Conservation (phyloP, 1,284 basidiomycete genomes). For the Grifola frondosa region DNA sequence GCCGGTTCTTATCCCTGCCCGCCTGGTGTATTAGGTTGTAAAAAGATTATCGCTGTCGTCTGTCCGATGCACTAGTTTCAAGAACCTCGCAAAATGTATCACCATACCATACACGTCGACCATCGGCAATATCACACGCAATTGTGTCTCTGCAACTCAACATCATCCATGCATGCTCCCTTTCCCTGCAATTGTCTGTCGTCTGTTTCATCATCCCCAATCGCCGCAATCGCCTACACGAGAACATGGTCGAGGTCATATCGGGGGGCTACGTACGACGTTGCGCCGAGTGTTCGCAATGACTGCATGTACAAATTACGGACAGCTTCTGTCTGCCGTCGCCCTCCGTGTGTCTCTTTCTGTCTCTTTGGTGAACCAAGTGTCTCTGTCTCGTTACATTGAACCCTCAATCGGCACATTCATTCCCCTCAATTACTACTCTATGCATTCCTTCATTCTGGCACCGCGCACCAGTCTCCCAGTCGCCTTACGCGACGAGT, state of each 20-base stretch:
- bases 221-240: constrained; percentile 25
- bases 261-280: constrained; percentile 18
- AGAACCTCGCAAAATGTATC: constrained; percentile 72
- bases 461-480: constrained; percentile 40
- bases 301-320: constrained; percentile 39
- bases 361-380: constrained; percentile 32
- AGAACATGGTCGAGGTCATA: constrained; percentile 24
- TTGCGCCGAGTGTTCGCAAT: constrained; percentile 24
- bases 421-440: constrained; percentile 44
- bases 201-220: constrained; percentile 40
- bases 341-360: constrained; percentile 34
- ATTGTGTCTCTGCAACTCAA: constrained; percentile 56
- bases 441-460: constrained; percentile 46
- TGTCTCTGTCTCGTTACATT: constrained; percentile 29
- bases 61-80: constrained; percentile 25
- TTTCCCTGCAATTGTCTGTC: constrained; percentile 38
- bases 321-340: constrained; percentile 41
- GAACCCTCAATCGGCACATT: constrained; percentile 46
- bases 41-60: constrained; percentile 29
- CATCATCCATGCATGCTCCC: constrained; percentile 77
- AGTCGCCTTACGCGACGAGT: constrained; percentile 45
- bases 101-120: constrained; percentile 59
- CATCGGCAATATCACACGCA: constrained; percentile 58
- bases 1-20: constrained; percentile 11
- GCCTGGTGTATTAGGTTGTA: constrained; percentile 31